Base-by-base conservation (phyloP, 495 filamentous ascomycete species). In the Beverwykella pulmonaria region DNA sequence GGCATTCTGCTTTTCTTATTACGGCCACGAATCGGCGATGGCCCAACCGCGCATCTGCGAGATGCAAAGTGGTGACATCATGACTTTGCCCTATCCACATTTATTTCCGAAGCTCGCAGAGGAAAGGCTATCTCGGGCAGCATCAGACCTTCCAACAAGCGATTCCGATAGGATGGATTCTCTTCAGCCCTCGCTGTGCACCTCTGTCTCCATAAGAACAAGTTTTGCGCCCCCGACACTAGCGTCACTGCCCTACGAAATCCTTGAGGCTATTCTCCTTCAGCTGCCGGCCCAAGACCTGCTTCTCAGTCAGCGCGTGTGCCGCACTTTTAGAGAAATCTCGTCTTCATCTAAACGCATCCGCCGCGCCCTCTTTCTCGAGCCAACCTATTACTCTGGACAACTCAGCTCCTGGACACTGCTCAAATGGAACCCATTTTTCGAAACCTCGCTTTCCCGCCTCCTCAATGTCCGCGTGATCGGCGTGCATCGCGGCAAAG, bases 321-420 rank as follows among this genome's bases (percentile, higher is more conserved):
- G 59, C 36, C 44, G 44, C 3, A 53, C 25, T 8, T 61, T 49
- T n/a, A 20, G 47, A 4, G 44, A 32, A 14, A 49, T 61, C 14
- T 23, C 48, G 9, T 17, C 10, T 14, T 34, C 44, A 8, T 61
- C 59, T 8, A 49, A 34, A 34, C 47, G 22, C n/a, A 29, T 61
- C 30, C 44, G n/a, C n/a, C 59, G 46, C 26, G 29, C 46, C n/a
- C 59, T 61, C 15, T 61, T 61, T 17, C 23, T 61, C 3, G 59
- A 49, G 17, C 59, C 59, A 10, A 20, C 46, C 8, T 46, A 52
- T 20, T 34, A 49, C 47, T 53, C 59, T 20, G 59, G 41, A 6
- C 14, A 49, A 10, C 44, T 52, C 27, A 20, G 5, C 6, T 9
- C 30, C 14, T 61, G 48, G 27, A 29, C 30, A 8, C 25, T 53